phyloP scores from a whole-genome alignment of 176 grass and related monocot species.

The Musa beccarii region DNA sequence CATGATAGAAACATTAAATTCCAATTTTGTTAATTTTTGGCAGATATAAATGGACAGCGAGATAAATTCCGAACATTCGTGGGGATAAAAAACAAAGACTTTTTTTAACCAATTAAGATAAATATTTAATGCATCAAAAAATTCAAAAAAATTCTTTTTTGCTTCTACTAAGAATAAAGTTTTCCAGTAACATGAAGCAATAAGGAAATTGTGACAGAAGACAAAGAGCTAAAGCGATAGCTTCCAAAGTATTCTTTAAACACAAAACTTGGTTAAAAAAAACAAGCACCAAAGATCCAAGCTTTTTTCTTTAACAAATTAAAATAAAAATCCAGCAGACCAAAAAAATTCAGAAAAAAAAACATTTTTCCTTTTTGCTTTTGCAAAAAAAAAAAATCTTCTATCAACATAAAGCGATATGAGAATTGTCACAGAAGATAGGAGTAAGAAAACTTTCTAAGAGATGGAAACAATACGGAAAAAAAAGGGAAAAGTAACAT shows the following conservation, averaged over 20 bases:
- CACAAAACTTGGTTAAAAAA: too few relatives aligned
- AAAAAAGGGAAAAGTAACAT: neutral
- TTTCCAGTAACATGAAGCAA: too few relatives aligned
- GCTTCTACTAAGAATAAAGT: too few relatives aligned
- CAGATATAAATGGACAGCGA: too few relatives aligned
- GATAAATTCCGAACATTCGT: too few relatives aligned
- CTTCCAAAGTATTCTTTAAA: too few relatives aligned
- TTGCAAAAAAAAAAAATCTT: neutral
- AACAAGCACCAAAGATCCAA: neutral
- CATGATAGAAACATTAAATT: too few relatives aligned
- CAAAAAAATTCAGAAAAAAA: neutral
- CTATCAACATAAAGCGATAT: neutral
- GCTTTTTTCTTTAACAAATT: neutral
- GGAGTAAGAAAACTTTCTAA: neutral
- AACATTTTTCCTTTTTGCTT: neutral
- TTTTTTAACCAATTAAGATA: too few relatives aligned
- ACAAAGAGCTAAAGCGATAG: neutral
- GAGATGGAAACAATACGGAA: neutral
- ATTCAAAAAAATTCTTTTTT: too few relatives aligned
- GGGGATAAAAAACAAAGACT: too few relatives aligned
- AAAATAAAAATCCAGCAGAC: neutral
- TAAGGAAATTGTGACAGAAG: neutral
- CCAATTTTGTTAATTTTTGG: too few relatives aligned
- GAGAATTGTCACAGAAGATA: neutral
- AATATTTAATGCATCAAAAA: too few relatives aligned